Base-by-base conservation (phyloP, 768 basidiomycete genomes). In the Calocybe cyanea region DNA sequence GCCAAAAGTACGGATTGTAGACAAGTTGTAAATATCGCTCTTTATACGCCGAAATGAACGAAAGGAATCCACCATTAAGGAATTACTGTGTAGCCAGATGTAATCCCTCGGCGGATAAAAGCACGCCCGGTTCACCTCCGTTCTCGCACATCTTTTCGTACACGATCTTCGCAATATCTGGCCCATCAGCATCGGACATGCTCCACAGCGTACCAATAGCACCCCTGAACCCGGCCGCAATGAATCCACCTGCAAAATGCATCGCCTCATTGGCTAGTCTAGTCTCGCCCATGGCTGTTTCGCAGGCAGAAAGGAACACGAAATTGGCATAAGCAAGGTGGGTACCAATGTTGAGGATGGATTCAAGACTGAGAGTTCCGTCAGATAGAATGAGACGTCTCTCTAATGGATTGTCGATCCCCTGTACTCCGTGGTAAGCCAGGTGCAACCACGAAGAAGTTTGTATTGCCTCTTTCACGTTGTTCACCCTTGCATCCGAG, bases 261-360 rank as follows among this genome's bases (percentile, higher is more conserved):
- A 67, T 59, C n/a, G 33, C 49, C 47, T 72, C 68, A 20, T 62
- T 63, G 8, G 46, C 20, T 19, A 45, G 45, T 2, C 15, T 15
- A 9, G 31, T 45, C n/a, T 59, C 57, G 14, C 49, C 58, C 25
- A 51, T 54, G 3, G 57, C 51, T 8, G 59, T 61, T 30, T 43
- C 55, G 25, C 65, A 67, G 10, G 61, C 60, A 11, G 63, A 61
- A 17, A 70, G 33, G 37, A 67, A 68, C 15, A 63, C 68, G 56
- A 71, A 67, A 40, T 67, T 59, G 0, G 63, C 60, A 14, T 35
- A 53, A 2, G 58, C 45, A 1, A 57, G 15, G 15, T 13, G 23
- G 14, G 50, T 51, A n/a, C n/a, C n/a, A n/a, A n/a, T n/a, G 19
- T 38, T 44, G 33, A 60, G 48, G 25, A 70, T 49, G 19, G 63